phyloP scores from a whole-genome alignment of 176 grass and related monocot genomes.

The Saccharum spontaneum region DNA sequence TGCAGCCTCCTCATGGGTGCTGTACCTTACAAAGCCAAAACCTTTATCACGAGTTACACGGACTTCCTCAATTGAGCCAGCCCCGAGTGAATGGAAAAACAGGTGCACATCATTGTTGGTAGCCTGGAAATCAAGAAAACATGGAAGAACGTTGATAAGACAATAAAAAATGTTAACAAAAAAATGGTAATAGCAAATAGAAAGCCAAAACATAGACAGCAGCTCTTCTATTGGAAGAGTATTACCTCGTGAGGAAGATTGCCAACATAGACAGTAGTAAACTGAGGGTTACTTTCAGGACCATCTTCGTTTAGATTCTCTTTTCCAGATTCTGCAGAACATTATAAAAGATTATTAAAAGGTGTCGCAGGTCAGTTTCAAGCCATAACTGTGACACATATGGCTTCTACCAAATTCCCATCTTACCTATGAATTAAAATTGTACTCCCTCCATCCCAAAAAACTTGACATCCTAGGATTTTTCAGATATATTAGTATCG shows the following conservation, averaged over 20 bases:
- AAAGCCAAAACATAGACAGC: not conserved
- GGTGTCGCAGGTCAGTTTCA: constrained; percentile 19
- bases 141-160: not conserved
- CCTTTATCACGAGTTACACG: constrained; percentile 94
- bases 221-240: not conserved
- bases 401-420: not conserved
- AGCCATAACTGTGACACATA: not conserved
- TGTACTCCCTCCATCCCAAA: not conserved
- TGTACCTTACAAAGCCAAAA: constrained; percentile 97
- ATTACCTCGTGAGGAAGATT: constrained; percentile 87
- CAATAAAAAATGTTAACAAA: not conserved
- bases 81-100: constrained; percentile 74
- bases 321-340: constrained; percentile 58
- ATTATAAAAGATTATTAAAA: not conserved
- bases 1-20: constrained; percentile 89
- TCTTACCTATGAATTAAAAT: not conserved
- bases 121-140: constrained; percentile 38
- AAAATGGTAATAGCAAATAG: not conserved
- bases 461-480: not conserved
- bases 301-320: constrained; percentile 75
- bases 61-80: constrained; percentile 90
- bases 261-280: constrained; percentile 95
- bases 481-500: not conserved
- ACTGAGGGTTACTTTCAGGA: constrained; percentile 86
- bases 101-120: constrained; percentile 74